Percentiles rank a stretch among this genome's conserved stretches.
These are phyloP conservation scores for Viridothelium virens DNA, from an alignment of 495 filamentous ascomycete genomes.

Conservation along the genomic window DNA sequence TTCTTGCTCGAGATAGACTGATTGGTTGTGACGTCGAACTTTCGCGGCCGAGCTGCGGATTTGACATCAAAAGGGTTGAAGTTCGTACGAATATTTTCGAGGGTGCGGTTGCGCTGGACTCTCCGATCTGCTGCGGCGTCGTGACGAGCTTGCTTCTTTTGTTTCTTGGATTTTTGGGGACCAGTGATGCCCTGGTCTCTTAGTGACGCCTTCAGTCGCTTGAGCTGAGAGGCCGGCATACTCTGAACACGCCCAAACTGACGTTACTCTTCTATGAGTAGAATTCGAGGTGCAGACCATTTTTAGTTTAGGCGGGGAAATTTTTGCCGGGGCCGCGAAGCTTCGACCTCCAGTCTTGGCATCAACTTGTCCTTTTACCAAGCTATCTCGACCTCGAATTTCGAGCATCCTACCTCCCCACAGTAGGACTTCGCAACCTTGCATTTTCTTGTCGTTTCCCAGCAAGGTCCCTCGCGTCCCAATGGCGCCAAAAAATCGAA, in stretches of 20 bases:
- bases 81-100: conserved; percentile 79
- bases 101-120: conserved; percentile 61
- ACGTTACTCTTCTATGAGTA: too few relatives aligned
- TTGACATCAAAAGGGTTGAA: conserved; percentile 98
- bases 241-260: not conserved
- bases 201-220: conserved; percentile 85
- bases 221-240: conserved; percentile 94
- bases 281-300: not conserved
- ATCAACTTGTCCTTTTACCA: not conserved
- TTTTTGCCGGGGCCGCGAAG: not conserved
- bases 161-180: conserved; percentile 84
- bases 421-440: conserved; percentile 13
- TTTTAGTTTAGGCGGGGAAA: not conserved
- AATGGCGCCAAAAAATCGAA: conserved; percentile 45
- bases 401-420: conserved; percentile 14
- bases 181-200: conserved; percentile 79
- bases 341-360: not conserved
- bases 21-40: conserved; percentile 67
- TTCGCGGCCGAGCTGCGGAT: conserved; percentile 54
- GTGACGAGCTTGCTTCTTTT: conserved; percentile 66
- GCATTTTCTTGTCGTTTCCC: conserved; percentile 15
- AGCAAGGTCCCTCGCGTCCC: conserved; percentile 17
- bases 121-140: conserved; percentile 56
- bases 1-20: conserved; percentile 33
- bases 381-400: conserved; percentile 10